Percentiles rank a stretch among this genome's conserved stretches.
phyloP scores from a whole-genome alignment of 106 monocot genomes.

The Dioscorea alata region DNA sequence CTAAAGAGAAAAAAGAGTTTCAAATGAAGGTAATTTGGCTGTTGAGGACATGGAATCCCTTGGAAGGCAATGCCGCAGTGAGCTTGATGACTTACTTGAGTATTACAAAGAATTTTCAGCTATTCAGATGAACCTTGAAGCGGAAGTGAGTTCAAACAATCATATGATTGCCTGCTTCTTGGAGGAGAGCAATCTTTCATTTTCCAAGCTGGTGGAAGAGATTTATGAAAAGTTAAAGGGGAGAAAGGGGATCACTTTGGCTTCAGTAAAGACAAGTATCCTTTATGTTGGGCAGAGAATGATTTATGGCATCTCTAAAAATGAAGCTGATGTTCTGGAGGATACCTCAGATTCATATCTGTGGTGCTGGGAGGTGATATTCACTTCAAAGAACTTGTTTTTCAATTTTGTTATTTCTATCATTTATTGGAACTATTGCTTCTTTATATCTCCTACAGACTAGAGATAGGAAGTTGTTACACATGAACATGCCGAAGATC shows the following conservation, averaged over 20 bases:
- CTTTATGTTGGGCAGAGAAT: slow-evolving; percentile 73
- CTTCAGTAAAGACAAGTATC: slow-evolving; percentile 43
- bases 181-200: slow-evolving; percentile 72
- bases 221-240: slow-evolving; percentile 59
- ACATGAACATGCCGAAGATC: not conserved
- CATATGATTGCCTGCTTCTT: slow-evolving; percentile 52
- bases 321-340: slow-evolving; percentile 71
- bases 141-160: slow-evolving; percentile 26
- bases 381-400: not conserved
- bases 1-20: slow-evolving; percentile 48
- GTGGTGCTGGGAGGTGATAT: slow-evolving; percentile 97
- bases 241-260: slow-evolving; percentile 47
- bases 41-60: slow-evolving; percentile 27
- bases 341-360: slow-evolving; percentile 69
- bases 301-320: slow-evolving; percentile 58
- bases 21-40: slow-evolving; percentile 12
- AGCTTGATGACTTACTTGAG: slow-evolving; percentile 51
- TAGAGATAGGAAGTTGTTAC: slow-evolving; percentile 66
- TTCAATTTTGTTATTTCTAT: not conserved
- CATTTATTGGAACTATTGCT: not conserved
- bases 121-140: slow-evolving; percentile 25
- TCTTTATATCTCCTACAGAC: slow-evolving; percentile 25
- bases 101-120: slow-evolving; percentile 56
- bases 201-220: slow-evolving; percentile 62
- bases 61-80: slow-evolving; percentile 22